Evolutionary conservation across 2,329 filamentous ascomycete species (phyloP).

Genomic region (Emergomyces orientalis): DNA sequence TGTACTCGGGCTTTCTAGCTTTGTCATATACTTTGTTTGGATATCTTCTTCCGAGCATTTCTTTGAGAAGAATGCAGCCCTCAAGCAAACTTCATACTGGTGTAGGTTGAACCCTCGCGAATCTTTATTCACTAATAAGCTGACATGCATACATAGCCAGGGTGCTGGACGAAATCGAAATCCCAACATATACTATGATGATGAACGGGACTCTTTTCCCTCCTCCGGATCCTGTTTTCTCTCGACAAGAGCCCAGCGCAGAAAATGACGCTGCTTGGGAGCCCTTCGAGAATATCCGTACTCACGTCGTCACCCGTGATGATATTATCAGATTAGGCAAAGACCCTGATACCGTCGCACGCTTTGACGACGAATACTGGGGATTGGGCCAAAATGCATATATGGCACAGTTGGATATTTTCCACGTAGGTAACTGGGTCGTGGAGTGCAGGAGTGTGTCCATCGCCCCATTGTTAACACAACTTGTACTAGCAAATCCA

Average conservation of each 20-base stretch:
- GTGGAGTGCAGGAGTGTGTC: not conserved
- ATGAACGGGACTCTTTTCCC: slow-evolving; percentile 24
- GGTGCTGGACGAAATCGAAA: slow-evolving; percentile 13
- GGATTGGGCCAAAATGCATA: slow-evolving; percentile 26
- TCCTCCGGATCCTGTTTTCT: slow-evolving; percentile 17
- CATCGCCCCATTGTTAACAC: not conserved
- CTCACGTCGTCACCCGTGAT: slow-evolving; percentile 19
- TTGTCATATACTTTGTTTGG: not conserved
- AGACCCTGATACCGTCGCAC: slow-evolving; percentile 21
- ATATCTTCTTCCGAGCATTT: not conserved
- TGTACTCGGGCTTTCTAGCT: not conserved
- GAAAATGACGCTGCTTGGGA: slow-evolving; percentile 24
- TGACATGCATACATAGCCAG: slow-evolving; percentile 10
- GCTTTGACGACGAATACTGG: slow-evolving; percentile 20
- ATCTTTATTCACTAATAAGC: not conserved
- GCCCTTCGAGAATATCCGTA: slow-evolving; percentile 22
- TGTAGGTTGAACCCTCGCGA: not conserved
- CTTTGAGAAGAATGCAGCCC: slow-evolving; percentile 1
- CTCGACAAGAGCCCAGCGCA: slow-evolving; percentile 24
- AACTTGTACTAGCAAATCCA: slow-evolving; percentile 20
- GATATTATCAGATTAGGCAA: slow-evolving; percentile 24
- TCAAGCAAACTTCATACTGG: slow-evolving; percentile 10
- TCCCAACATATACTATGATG: slow-evolving; percentile 8
- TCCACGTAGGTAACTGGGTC: slow-evolving; percentile 23
- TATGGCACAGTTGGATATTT: slow-evolving; percentile 29